These are phyloP conservation scores for Aristolochia fimbriata DNA, from an alignment of 164 flowering plant species.

Conservation along the genomic window DNA sequence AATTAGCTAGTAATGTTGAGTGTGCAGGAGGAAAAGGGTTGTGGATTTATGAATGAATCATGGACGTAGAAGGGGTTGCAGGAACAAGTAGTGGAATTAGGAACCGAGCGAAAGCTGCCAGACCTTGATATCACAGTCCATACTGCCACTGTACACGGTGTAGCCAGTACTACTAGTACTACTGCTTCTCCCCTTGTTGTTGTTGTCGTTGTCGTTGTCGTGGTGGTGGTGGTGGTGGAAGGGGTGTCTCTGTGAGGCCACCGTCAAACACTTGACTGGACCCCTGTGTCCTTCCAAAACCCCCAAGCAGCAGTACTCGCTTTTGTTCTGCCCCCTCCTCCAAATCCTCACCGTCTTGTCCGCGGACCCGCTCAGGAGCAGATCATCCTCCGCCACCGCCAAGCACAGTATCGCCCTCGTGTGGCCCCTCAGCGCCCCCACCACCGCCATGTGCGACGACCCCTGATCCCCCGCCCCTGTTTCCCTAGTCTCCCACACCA, in stretches of 20 bases:
- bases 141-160: constrained; percentile 64
- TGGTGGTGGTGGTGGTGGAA: too few relatives aligned
- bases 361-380: constrained; percentile 80
- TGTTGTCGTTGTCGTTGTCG: too few relatives aligned
- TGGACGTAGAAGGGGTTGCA: neutral
- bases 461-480: neutral
- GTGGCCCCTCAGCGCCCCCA: constrained; percentile 66
- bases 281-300: constrained; percentile 75
- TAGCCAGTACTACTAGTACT: too few relatives aligned
- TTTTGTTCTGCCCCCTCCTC: constrained; percentile 31
- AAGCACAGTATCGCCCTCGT: constrained; percentile 61
- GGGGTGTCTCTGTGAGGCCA: constrained; percentile 14
- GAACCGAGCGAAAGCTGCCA: constrained; percentile 46
- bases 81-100: constrained; percentile 5
- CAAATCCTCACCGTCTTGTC: constrained; percentile 72
- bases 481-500: constrained; percentile 54
- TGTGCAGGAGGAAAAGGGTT: too few relatives aligned
- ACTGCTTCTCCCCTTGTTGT: neutral
- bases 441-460: constrained; percentile 28
- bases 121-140: constrained; percentile 68
- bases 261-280: constrained; percentile 75
- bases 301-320: constrained; percentile 40
- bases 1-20: too few relatives aligned
- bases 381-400: constrained; percentile 29
- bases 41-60: too few relatives aligned